Conservation (phyloP, 2,329 filamentous ascomycete genomes). For the Phialophora macrospora region DNA sequence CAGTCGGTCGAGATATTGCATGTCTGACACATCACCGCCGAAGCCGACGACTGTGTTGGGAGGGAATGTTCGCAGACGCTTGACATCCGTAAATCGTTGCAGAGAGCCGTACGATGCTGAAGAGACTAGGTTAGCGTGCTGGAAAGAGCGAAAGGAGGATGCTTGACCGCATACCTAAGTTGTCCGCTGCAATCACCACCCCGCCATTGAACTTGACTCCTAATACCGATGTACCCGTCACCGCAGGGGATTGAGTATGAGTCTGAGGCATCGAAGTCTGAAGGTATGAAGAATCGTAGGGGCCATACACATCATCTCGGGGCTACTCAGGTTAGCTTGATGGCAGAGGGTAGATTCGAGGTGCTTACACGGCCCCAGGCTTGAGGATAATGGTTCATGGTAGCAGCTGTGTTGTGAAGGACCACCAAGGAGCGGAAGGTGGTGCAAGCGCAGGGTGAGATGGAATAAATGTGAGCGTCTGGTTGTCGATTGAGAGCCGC, state of each 20-base stretch:
- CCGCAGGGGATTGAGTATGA: constrained; percentile 89
- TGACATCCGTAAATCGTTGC: constrained; percentile 94
- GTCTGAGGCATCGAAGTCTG: constrained; percentile 71
- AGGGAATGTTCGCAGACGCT: constrained; percentile 90
- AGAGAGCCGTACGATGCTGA: constrained; percentile 95
- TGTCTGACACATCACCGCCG: constrained; percentile 96
- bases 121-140: constrained; percentile 15
- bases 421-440: background rate
- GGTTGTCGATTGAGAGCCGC: constrained; percentile 19
- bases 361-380: constrained; percentile 67
- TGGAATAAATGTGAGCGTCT: background rate
- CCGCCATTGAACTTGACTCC: constrained; percentile 95
- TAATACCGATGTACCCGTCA: constrained; percentile 94
- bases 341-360: constrained; percentile 16
- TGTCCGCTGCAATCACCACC: constrained; percentile 95
- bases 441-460: background rate
- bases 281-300: constrained; percentile 88
- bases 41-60: constrained; percentile 85
- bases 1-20: constrained; percentile 96
- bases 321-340: constrained; percentile 65
- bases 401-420: background rate
- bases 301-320: constrained; percentile 94
- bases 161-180: constrained; percentile 69
- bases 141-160: constrained; percentile 5
- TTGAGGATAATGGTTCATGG: constrained; percentile 69